Conservation (phyloP, 257 asterid species). For the Parsonsia alboflavescens region DNA sequence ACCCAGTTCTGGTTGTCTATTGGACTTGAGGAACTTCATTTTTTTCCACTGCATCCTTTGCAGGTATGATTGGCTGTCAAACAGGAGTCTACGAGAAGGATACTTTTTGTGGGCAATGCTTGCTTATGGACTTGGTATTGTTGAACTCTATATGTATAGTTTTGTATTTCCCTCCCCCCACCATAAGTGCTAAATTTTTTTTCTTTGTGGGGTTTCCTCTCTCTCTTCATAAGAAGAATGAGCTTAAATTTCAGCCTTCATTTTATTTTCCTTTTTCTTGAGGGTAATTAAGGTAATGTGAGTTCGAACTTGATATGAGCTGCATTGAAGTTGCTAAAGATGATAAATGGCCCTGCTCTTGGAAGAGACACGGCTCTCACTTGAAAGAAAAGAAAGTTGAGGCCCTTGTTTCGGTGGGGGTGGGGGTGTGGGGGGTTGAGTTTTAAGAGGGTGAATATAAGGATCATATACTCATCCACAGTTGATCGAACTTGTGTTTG, state of each 20-base stretch:
- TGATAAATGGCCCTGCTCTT: no score
- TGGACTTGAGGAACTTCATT: neutral
- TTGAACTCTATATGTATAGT: neutral
- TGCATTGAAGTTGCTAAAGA: neutral
- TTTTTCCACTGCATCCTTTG: slow-evolving; percentile 16
- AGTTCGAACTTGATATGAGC: neutral
- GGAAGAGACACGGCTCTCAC: no score
- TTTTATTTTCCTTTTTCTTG: neutral
- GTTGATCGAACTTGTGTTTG: neutral
- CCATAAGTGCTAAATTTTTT: neutral
- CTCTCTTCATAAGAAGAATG: neutral
- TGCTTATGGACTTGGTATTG: slow-evolving; percentile 82
- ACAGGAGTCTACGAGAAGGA: slow-evolving; percentile 65
- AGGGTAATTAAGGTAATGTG: neutral
- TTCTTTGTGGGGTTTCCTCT: neutral
- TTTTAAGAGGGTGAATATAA: neutral
- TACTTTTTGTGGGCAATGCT: slow-evolving; percentile 88
- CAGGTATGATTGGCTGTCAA: slow-evolving; percentile 94
- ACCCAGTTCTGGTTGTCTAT: slow-evolving; percentile 5
- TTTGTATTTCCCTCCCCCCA: no score
- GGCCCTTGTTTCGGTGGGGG: no score
- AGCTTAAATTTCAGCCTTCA: neutral
- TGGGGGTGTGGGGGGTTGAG: no score
- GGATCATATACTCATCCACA: no score
- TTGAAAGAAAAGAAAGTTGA: no score